phyloP scores from a whole-genome alignment of 257 asterid species.

The Cinchona pubescens region DNA sequence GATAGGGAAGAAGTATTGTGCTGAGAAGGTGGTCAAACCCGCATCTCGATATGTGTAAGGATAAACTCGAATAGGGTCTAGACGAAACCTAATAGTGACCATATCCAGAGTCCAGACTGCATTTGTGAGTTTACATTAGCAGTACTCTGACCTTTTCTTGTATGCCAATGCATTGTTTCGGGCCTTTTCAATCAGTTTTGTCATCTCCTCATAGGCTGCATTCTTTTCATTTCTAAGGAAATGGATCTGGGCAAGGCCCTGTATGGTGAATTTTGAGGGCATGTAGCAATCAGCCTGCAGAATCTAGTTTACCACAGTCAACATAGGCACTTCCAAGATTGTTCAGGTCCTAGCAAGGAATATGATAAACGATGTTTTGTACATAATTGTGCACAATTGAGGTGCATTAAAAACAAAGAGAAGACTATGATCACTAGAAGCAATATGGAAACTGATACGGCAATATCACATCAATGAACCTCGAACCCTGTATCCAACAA shows the following conservation, averaged over 20 bases:
- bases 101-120: slow-evolving; percentile 89
- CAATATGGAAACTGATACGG: neutral
- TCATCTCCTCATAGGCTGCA: slow-evolving; percentile 94
- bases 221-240: slow-evolving; percentile 70
- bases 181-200: slow-evolving; percentile 84
- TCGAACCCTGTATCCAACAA: too few relatives aligned
- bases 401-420: neutral
- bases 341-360: slow-evolving; percentile 67
- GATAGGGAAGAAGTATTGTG: neutral
- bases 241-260: slow-evolving; percentile 98
- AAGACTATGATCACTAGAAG: neutral
- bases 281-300: slow-evolving; percentile 96
- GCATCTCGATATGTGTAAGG: slow-evolving; percentile 99
- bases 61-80: slow-evolving; percentile 92
- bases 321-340: slow-evolving; percentile 95
- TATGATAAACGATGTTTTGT: neutral
- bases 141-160: slow-evolving; percentile 92
- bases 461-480: neutral
- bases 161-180: slow-evolving; percentile 87
- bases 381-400: neutral
- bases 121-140: slow-evolving; percentile 87
- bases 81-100: slow-evolving; percentile 79
- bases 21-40: slow-evolving; percentile 45
- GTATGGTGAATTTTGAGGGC: slow-evolving; percentile 91
- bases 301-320: slow-evolving; percentile 80